phyloP scores from a whole-genome alignment of 2,329 filamentous ascomycete species.

The Fusarium kyushuense region DNA sequence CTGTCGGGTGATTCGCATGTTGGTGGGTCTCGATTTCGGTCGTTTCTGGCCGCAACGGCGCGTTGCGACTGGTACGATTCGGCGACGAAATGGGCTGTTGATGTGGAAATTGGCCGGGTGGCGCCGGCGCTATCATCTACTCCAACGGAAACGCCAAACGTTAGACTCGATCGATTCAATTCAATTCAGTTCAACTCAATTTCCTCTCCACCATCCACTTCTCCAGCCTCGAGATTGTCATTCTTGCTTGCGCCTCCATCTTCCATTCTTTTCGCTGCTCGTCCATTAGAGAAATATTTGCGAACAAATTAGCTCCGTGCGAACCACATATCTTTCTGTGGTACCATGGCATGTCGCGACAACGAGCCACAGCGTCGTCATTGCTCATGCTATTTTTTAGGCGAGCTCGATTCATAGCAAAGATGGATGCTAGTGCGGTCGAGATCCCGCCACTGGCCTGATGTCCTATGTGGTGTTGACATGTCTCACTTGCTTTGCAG shows the following conservation, averaged over 20 bases:
- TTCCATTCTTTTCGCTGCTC: constrained; percentile 6
- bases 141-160: constrained; percentile 35
- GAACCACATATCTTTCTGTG: constrained; percentile 5
- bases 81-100: constrained; percentile 49
- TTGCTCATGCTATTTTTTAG: constrained; percentile 21
- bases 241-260: constrained; percentile 6
- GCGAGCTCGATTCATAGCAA: constrained; percentile 7
- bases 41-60: constrained; percentile 44
- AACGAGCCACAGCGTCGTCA: constrained; percentile 16
- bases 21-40: constrained; percentile 42
- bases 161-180: constrained; percentile 33
- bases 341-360: constrained; percentile 7
- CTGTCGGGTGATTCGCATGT: constrained; percentile 29
- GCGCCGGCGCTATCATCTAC: constrained; percentile 44
- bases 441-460: constrained; percentile 47
- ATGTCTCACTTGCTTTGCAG: constrained; percentile 38
- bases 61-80: constrained; percentile 47
- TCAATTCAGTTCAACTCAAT: constrained; percentile 7
- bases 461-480: constrained; percentile 34
- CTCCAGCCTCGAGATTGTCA: constrained; percentile 17
- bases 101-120: constrained; percentile 43
- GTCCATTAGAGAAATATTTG: constrained; percentile 5
- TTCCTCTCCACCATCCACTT: constrained; percentile 18
- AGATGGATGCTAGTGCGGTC: constrained; percentile 25
- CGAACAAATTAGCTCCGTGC: constrained; percentile 14